Evolutionary conservation across 345 rosid species (phyloP).

Genomic region (Triadica sebifera): DNA sequence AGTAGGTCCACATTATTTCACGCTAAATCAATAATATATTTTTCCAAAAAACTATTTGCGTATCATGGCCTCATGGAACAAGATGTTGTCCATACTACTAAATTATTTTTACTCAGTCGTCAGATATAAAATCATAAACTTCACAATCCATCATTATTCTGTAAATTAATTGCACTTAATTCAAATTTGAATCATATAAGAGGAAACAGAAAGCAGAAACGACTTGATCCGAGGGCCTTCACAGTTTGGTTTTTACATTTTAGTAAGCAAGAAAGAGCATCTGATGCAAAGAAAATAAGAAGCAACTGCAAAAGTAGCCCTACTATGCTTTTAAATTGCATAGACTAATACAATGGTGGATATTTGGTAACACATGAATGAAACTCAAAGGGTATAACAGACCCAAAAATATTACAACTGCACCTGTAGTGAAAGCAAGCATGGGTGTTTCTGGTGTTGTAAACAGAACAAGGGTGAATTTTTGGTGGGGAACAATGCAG

Average conservation of each 20-base stretch:
- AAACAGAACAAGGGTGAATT: neutral
- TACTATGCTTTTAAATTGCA: neutral
- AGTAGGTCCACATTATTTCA: too few species aligned
- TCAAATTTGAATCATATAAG: neutral
- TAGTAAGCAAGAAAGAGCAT: neutral
- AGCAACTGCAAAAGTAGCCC: neutral
- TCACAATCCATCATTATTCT: neutral
- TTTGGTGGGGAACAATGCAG: neutral
- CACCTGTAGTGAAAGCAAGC: neutral
- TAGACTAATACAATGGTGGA: neutral
- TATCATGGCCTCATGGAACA: neutral
- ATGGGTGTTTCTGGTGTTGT: neutral
- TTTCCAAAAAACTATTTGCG: too few species aligned
- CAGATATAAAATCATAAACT: neutral
- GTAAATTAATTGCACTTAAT: neutral
- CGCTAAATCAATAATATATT: too few species aligned
- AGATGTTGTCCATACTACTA: neutral
- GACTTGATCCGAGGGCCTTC: neutral
- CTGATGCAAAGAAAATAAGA: neutral
- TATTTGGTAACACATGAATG: neutral
- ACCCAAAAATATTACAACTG: neutral
- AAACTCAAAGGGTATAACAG: neutral
- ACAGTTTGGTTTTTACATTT: neutral
- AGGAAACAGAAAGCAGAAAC: neutral
- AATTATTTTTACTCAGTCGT: neutral